A percentile compares a stretch with the other conserved stretches of the same genome.
phyloP scores from a whole-genome alignment of 352 stramenopile genomes.

The Achlya hypogyna region DNA sequence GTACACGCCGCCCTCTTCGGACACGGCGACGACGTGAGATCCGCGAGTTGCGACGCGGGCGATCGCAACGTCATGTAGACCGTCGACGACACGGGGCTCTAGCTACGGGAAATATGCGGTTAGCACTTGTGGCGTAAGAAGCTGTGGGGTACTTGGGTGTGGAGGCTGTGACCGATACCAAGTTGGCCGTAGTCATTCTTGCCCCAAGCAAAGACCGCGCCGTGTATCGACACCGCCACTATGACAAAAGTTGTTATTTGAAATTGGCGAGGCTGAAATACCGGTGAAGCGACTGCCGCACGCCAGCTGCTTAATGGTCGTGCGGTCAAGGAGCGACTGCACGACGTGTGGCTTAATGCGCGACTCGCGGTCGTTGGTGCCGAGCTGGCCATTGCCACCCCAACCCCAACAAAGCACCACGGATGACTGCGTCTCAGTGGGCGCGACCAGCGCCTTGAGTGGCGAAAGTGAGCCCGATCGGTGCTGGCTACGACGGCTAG shows the following conservation, averaged over 20 bases:
- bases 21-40: slow-evolving; percentile 65
- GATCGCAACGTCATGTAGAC: slow-evolving; percentile 23
- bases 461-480: not conserved
- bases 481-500: not conserved
- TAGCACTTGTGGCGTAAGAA: not conserved
- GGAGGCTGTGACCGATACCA: slow-evolving; percentile 28
- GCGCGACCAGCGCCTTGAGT: not conserved
- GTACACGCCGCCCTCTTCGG: slow-evolving; percentile 56
- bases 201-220: slow-evolving; percentile 32
- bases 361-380: slow-evolving; percentile 30
- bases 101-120: slow-evolving; percentile 18
- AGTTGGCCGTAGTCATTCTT: slow-evolving; percentile 37
- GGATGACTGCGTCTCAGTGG: not conserved
- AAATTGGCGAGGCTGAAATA: not conserved
- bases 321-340: slow-evolving; percentile 22
- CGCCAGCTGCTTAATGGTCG: slow-evolving; percentile 24
- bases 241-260: not conserved
- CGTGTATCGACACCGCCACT: slow-evolving; percentile 27
- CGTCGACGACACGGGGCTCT: slow-evolving; percentile 28
- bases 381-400: slow-evolving; percentile 38
- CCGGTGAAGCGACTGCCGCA: slow-evolving; percentile 37
- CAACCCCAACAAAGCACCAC: slow-evolving; percentile 29
- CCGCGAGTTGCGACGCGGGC: slow-evolving; percentile 51
- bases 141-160: slow-evolving; percentile 21
- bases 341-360: slow-evolving; percentile 34